Percentiles rank a stretch among this genome's conserved stretches.
Evolutionary conservation across 2,329 filamentous ascomycete genomes (phyloP).

Genomic region (Ophiostoma montium): DNA sequence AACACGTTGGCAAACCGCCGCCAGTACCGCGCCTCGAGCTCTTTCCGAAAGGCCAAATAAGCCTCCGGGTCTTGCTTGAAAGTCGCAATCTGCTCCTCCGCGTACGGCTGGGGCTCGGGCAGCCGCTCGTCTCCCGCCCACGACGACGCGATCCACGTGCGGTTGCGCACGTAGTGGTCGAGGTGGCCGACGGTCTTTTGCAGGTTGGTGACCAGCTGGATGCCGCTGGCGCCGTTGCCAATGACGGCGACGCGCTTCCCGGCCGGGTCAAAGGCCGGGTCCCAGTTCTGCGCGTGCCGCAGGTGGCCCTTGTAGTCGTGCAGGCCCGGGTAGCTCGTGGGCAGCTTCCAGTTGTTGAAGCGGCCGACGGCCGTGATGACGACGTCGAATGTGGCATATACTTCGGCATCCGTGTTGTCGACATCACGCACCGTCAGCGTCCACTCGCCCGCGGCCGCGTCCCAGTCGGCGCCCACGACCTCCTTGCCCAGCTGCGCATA

Average conservation of each 20-base stretch:
- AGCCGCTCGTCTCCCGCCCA: conserved; percentile 43
- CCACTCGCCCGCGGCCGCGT: conserved; percentile 39
- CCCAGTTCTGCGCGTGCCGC: conserved; percentile 43
- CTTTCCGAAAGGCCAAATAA: conserved; percentile 46
- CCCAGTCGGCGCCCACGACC: conserved; percentile 44
- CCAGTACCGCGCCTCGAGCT: conserved; percentile 48
- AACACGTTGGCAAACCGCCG: conserved; percentile 40
- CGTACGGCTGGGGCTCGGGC: conserved; percentile 40
- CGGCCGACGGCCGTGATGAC: conserved; percentile 49
- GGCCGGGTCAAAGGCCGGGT: conserved; percentile 31
- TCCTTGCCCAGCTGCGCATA: conserved; percentile 39
- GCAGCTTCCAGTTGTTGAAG: conserved; percentile 40
- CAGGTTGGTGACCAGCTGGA: conserved; percentile 34
- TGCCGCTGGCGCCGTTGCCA: conserved; percentile 39
- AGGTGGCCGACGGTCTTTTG: conserved; percentile 34
- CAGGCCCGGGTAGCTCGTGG: conserved; percentile 35
- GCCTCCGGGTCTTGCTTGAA: conserved; percentile 44
- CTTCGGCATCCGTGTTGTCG: conserved; percentile 21
- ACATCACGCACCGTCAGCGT: conserved; percentile 30
- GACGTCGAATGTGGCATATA: conserved; percentile 37
- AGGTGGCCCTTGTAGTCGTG: conserved; percentile 36
- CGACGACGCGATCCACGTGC: conserved; percentile 53
- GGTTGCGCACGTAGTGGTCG: conserved; percentile 50
- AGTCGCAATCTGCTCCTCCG: conserved; percentile 35
- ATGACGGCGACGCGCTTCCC: conserved; percentile 37